A percentile compares a stretch with the other conserved stretches of the same genome.
These are phyloP conservation scores for Suillus luteus DNA, from an alignment of 768 basidiomycete genomes.

Conservation along the genomic window DNA sequence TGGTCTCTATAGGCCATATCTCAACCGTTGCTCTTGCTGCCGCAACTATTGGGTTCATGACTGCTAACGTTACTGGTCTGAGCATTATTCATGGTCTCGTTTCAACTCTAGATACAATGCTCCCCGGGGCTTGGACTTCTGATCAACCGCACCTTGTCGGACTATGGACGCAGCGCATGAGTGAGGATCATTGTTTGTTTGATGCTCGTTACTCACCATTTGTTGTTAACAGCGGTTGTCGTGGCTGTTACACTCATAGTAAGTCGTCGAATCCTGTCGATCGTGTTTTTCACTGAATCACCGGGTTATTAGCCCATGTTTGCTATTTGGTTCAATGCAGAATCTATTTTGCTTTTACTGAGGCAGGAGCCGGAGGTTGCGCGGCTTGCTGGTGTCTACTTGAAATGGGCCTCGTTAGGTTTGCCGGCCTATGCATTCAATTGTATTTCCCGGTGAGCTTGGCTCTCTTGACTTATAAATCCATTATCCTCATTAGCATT, in stretches of 20 bases:
- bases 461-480: not conserved
- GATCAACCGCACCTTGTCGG: conserved; percentile 82
- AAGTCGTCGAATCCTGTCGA: conserved; percentile 27
- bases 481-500: not conserved
- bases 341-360: conserved; percentile 69
- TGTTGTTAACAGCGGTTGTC: conserved; percentile 49
- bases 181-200: conserved; percentile 42
- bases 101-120: conserved; percentile 87
- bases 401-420: conserved; percentile 70
- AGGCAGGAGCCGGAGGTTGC: conserved; percentile 85
- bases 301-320: conserved; percentile 47
- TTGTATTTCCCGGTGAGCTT: conserved; percentile 45
- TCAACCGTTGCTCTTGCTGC: conserved; percentile 90
- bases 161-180: conserved; percentile 89
- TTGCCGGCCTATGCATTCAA: conserved; percentile 72
- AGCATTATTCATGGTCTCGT: conserved; percentile 84
- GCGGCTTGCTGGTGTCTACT: conserved; percentile 68
- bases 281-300: not conserved
- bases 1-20: conserved; percentile 90
- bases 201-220: not conserved
- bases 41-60: conserved; percentile 73
- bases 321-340: conserved; percentile 81
- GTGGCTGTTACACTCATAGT: conserved; percentile 61
- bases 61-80: conserved; percentile 53
- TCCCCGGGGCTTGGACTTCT: conserved; percentile 95